These are phyloP conservation scores for Botrytis hyacinthi DNA, from an alignment of 2,329 filamentous ascomycete genomes.

Conservation along the genomic window DNA sequence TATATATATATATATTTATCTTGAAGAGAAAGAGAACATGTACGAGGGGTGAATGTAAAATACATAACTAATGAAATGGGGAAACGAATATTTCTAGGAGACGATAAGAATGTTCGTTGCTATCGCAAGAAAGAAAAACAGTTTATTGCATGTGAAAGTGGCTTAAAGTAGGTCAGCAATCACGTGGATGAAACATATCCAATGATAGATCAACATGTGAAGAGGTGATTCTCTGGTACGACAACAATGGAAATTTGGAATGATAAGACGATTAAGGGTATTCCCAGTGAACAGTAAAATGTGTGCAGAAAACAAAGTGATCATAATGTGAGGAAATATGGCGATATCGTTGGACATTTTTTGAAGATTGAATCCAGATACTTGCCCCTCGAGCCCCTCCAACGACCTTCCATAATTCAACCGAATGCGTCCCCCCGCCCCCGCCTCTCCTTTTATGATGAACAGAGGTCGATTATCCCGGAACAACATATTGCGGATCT, in stretches of 20 bases:
- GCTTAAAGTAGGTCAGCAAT: background rate
- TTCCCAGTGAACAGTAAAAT: background rate
- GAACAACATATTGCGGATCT: slow-evolving; percentile 22
- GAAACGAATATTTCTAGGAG: slow-evolving; percentile 4
- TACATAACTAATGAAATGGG: background rate
- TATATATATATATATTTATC: no score
- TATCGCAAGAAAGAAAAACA: background rate
- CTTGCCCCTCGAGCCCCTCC: background rate
- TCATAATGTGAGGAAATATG: background rate
- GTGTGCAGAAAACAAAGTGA: background rate
- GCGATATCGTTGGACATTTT: background rate
- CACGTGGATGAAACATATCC: slow-evolving; percentile 13
- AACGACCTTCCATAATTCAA: background rate
- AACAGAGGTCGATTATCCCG: slow-evolving; percentile 1
- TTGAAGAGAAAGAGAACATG: background rate
- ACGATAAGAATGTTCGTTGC: slow-evolving; percentile 10
- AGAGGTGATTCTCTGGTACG: background rate
- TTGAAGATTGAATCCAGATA: background rate
- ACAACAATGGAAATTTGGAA: background rate
- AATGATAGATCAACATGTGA: background rate
- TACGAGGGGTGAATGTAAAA: background rate
- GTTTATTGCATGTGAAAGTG: slow-evolving; percentile 10
- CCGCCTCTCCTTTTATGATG: background rate
- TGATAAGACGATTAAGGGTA: no score
- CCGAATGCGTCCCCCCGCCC: background rate